These are phyloP conservation scores for Pyrrhoderma lamaoense DNA, from an alignment of 1,284 basidiomycete species.

Conservation along the genomic window DNA sequence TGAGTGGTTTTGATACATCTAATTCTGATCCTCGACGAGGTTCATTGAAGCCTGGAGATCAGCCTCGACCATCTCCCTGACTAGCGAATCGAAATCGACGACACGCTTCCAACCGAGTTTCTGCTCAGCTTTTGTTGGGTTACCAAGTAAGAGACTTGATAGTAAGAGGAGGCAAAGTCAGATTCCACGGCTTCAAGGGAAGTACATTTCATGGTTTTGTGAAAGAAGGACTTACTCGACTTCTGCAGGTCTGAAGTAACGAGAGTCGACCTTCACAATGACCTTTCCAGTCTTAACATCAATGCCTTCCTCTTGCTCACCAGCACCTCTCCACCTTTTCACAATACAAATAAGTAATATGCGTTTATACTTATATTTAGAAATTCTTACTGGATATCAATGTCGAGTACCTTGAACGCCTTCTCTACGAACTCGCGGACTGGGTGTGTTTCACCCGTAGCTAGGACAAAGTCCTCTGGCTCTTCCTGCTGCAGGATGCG, in stretches of 20 bases:
- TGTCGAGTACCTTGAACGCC: slow-evolving; percentile 63
- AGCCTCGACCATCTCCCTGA: slow-evolving; percentile 82
- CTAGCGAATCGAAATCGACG: slow-evolving; percentile 72
- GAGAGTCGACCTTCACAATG: slow-evolving; percentile 73
- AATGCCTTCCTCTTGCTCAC: slow-evolving; percentile 68
- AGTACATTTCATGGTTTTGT: no score
- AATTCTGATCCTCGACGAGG: slow-evolving; percentile 78
- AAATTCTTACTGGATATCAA: slow-evolving; percentile 49
- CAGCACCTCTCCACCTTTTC: slow-evolving; percentile 70
- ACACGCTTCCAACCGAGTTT: slow-evolving; percentile 81
- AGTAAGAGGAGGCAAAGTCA: slow-evolving; percentile 2
- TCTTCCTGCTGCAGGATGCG: slow-evolving; percentile 79
- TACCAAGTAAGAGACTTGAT: slow-evolving; percentile 65
- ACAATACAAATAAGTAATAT: slow-evolving; percentile 3
- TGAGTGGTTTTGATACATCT: neutral
- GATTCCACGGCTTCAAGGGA: slow-evolving; percentile 5
- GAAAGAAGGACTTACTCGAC: slow-evolving; percentile 64
- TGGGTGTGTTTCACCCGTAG: slow-evolving; percentile 86
- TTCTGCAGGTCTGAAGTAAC: slow-evolving; percentile 86
- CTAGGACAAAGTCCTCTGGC: slow-evolving; percentile 85
- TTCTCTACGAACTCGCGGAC: slow-evolving; percentile 88
- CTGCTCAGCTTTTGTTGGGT: slow-evolving; percentile 79
- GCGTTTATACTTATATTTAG: slow-evolving; percentile 1
- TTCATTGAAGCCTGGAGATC: slow-evolving; percentile 65
- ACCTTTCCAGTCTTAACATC: slow-evolving; percentile 59